Evolutionary conservation across 2,329 filamentous ascomycete genomes (phyloP), one percentile per base, ranked within the genome.

Genomic region (Davidsoniella virescens): DNA sequence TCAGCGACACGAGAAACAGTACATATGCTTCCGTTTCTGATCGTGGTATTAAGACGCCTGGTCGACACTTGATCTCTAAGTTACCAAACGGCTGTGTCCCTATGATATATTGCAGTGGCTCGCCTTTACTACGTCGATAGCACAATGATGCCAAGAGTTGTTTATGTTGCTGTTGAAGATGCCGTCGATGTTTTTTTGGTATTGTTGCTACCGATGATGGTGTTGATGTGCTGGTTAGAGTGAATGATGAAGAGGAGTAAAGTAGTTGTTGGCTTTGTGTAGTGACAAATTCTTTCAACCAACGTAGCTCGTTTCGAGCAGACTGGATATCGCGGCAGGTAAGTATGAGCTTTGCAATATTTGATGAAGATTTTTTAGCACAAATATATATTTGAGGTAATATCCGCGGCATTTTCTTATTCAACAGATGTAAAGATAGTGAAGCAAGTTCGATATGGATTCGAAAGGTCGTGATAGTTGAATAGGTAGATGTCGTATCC

Each of bases 81-180:
- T 77, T 67, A 0, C 88, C 90, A 65, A 98, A 96, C 1, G 83
- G 92, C 62, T 95, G 87, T 4, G 80, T 80, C 3, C 87, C 87
- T 1, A 98, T 68, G 18, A 96, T 72, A 61, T 96, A 96, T 63
- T 96, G 92, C 33, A 98, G 65, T 1, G 92, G 92, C 52, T 80
- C 75, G 1, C 87, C 87, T 5, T 42, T 42, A 7, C 38, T 16
- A 5, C 47, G 38, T 16, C 47, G 38, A 20, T 20, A 2, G 9
- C 18, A 20, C 14, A 23, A 17, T n/a, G 18, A 14, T 17, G 16
- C 41, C 41, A 43, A 20, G 6, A 43, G 5, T 2, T 25, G 18
- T 17, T 43, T 17, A 3, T 43, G 37, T 12, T 49, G 20, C 6
- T 7, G 10, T 12, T 12, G 8, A 4, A 33, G 8, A 9, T 12